Evolutionary conservation across 495 filamentous ascomycete genomes (phyloP).

Genomic region (Aspergillus campestris): DNA sequence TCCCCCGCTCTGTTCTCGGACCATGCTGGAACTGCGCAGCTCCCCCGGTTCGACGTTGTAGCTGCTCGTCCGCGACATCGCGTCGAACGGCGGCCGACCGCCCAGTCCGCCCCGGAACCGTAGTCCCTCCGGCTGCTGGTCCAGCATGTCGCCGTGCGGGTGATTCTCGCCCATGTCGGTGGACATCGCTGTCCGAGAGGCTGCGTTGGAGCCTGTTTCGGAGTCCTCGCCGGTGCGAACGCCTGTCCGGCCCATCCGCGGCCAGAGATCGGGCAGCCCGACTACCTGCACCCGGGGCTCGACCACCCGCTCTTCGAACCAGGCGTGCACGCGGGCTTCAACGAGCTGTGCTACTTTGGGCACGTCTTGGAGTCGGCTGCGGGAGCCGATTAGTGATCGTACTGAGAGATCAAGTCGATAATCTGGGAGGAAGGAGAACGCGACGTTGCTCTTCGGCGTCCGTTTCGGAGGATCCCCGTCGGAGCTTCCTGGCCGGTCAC

Average conservation of each 20-base stretch:
- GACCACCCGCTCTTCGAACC: conserved; percentile 95
- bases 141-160: conserved; percentile 13
- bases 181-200: conserved; percentile 28
- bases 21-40: conserved; percentile 29
- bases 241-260: conserved; percentile 54
- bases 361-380: conserved; percentile 85
- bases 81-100: conserved; percentile 25
- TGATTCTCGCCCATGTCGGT: conserved; percentile 18
- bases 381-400: conserved; percentile 82
- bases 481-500: not conserved
- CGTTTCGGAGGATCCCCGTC: conserved; percentile 19
- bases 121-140: conserved; percentile 24
- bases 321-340: conserved; percentile 81
- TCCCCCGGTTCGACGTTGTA: conserved; percentile 32
- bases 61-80: conserved; percentile 29
- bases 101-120: conserved; percentile 28
- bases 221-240: conserved; percentile 38
- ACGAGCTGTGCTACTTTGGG: conserved; percentile 96
- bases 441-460: conserved; percentile 67
- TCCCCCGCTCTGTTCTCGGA: conserved; percentile 24
- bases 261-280: conserved; percentile 88
- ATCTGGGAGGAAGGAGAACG: conserved; percentile 91
- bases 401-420: conserved; percentile 91
- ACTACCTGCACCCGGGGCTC: conserved; percentile 96
- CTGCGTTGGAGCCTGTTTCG: conserved; percentile 31